These are phyloP conservation scores for Metschnikowia picachoensis DNA, from an alignment of 805 yeast species.

Conservation along the genomic window DNA sequence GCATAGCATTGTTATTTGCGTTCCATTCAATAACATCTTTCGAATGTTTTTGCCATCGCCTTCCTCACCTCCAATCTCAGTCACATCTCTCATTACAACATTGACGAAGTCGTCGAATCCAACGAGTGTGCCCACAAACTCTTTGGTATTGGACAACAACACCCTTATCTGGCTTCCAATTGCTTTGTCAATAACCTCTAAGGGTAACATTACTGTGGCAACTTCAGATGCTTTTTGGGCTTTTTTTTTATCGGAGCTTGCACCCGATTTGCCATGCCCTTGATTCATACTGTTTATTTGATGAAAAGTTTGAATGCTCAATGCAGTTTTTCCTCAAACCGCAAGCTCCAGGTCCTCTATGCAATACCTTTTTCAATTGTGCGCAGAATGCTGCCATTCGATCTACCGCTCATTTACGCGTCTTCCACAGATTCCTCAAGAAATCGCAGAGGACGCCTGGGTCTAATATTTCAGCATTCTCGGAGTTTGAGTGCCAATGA, in stretches of 20 bases:
- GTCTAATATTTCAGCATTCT: too few species aligned
- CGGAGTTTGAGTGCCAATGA: too few species aligned
- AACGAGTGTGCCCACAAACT: slow-evolving; percentile 81
- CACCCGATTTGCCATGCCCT: neutral
- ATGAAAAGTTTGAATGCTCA: too few species aligned
- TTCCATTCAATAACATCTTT: slow-evolving; percentile 67
- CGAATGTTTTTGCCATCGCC: slow-evolving; percentile 43
- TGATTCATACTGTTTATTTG: too few species aligned
- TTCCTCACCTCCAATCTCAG: slow-evolving; percentile 50
- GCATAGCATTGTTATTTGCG: slow-evolving; percentile 62
- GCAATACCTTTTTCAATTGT: too few species aligned
- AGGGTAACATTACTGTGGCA: slow-evolving; percentile 46
- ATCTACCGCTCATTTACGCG: too few species aligned
- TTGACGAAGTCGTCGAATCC: slow-evolving; percentile 97
- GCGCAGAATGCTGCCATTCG: too few species aligned
- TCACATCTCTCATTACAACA: slow-evolving; percentile 79
- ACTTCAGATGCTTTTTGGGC: neutral
- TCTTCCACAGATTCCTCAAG: too few species aligned
- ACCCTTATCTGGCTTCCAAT: slow-evolving; percentile 79
- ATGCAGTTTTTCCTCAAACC: too few species aligned
- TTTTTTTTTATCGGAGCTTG: neutral
- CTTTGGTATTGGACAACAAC: slow-evolving; percentile 58
- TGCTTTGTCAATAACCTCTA: slow-evolving; percentile 84
- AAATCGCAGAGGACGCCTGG: too few species aligned
- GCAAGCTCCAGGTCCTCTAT: too few species aligned